Evolutionary conservation across 2,329 filamentous ascomycete species (phyloP).

Genomic region (Lizonia empirigonia): DNA sequence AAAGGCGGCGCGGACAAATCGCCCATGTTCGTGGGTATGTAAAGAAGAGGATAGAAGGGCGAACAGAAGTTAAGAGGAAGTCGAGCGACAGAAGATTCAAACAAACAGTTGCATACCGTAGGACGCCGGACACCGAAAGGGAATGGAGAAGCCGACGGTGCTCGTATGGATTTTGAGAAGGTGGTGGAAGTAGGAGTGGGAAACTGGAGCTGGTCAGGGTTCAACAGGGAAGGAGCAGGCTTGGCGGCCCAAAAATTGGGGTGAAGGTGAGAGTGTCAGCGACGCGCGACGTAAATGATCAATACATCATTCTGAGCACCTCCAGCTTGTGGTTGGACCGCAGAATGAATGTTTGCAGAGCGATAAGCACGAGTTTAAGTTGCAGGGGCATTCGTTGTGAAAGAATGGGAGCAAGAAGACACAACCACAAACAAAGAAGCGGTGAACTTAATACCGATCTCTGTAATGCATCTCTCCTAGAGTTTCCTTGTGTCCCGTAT

Average conservation of each 20-base stretch:
- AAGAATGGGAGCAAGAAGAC: neutral
- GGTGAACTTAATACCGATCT: too few species aligned
- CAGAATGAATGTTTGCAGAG: neutral
- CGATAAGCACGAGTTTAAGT: neutral
- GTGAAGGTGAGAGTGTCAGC: constrained; percentile 16
- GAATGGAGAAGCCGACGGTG: neutral
- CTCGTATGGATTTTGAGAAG: neutral
- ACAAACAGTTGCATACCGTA: constrained; percentile 1
- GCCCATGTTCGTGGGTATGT: constrained; percentile 5
- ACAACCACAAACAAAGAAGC: neutral
- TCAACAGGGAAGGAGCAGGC: constrained; percentile 1
- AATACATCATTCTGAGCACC: neutral
- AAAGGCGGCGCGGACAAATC: constrained; percentile 2
- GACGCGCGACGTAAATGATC: neutral
- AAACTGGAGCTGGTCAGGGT: neutral
- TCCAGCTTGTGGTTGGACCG: neutral
- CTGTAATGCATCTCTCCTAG: too few species aligned
- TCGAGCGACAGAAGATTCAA: constrained; percentile 3
- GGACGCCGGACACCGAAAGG: constrained; percentile 6
- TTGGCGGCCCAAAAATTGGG: constrained; percentile 10
- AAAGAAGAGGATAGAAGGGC: neutral
- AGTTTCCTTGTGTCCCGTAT: too few species aligned
- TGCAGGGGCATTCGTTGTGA: neutral
- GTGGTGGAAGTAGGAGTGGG: neutral
- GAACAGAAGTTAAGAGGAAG: neutral